Conservation (phyloP, 441 rosid genomes). For the Bocquillonia castaneifolia region DNA sequence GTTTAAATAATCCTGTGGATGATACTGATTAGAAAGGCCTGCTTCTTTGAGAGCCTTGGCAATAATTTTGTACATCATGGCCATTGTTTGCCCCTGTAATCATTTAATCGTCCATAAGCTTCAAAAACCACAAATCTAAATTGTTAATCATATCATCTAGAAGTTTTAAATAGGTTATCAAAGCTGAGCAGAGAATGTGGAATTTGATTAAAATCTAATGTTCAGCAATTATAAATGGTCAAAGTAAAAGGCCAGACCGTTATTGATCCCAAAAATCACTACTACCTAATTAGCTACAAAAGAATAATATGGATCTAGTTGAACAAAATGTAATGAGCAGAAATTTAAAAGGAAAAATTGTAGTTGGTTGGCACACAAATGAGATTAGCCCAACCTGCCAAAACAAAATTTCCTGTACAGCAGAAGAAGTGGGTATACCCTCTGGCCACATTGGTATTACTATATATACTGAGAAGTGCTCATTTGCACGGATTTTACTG, state of each 20-base stretch:
- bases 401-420: conserved; percentile 69
- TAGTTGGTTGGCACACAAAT: neutral
- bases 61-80: conserved; percentile 68
- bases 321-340: neutral
- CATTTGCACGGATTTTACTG: conserved; percentile 54
- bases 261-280: neutral
- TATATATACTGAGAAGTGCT: conserved; percentile 61
- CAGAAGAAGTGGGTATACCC: conserved; percentile 53
- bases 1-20: conserved; percentile 66
- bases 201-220: too few relatives aligned
- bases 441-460: conserved; percentile 85
- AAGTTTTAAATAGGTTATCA: too few relatives aligned
- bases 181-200: too few relatives aligned
- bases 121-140: neutral
- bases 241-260: too few relatives aligned
- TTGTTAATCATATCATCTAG: neutral
- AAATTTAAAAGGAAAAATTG: neutral
- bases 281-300: neutral
- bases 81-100: conserved; percentile 66
- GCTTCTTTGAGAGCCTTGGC: conserved; percentile 47
- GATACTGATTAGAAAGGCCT: conserved; percentile 40
- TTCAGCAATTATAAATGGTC: too few relatives aligned
- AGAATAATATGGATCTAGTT: neutral
- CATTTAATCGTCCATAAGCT: conserved; percentile 19
- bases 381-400: conserved; percentile 47